phyloP scores from a whole-genome alignment of 345 rosid species.

The Salix koriyanagi region DNA sequence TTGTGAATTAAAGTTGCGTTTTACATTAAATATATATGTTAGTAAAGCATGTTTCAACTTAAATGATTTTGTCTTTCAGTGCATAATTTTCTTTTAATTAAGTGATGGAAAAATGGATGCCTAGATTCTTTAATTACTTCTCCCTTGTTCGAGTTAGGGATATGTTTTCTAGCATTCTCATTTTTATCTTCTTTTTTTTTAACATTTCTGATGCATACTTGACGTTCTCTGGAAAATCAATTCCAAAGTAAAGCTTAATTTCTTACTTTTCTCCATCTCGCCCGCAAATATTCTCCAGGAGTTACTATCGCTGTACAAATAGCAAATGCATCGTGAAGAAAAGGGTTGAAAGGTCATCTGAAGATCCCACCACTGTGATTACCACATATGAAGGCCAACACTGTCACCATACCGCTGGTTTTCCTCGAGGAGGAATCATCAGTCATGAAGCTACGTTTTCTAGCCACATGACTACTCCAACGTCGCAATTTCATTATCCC shows the following conservation, averaged over 20 bases:
- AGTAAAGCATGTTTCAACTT: no score
- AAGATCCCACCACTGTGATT: constrained; percentile 72
- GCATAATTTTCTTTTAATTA: no score
- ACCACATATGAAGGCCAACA: constrained; percentile 99
- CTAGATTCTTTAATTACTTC: no score
- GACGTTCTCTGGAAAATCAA: not conserved
- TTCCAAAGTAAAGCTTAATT: not conserved
- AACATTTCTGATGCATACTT: not conserved
- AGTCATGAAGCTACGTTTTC: constrained; percentile 47
- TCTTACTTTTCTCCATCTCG: constrained; percentile 18
- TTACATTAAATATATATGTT: no score
- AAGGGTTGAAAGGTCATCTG: constrained; percentile 89
- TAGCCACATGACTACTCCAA: constrained; percentile 36
- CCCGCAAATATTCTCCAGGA: constrained; percentile 39
- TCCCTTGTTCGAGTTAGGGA: no score
- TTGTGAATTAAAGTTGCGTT: not conserved
- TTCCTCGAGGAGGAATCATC: constrained; percentile 71
- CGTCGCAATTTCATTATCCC: constrained; percentile 52
- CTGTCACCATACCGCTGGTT: constrained; percentile 81
- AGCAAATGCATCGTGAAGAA: constrained; percentile 91
- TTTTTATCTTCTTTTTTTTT: not conserved
- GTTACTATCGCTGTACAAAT: constrained; percentile 94
- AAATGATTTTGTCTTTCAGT: no score
- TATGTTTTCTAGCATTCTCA: no score
- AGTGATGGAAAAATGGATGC: no score